Evolutionary conservation across 1,139 yeast genomes (phyloP).

Genomic region (Hyphopichia burtonii): DNA sequence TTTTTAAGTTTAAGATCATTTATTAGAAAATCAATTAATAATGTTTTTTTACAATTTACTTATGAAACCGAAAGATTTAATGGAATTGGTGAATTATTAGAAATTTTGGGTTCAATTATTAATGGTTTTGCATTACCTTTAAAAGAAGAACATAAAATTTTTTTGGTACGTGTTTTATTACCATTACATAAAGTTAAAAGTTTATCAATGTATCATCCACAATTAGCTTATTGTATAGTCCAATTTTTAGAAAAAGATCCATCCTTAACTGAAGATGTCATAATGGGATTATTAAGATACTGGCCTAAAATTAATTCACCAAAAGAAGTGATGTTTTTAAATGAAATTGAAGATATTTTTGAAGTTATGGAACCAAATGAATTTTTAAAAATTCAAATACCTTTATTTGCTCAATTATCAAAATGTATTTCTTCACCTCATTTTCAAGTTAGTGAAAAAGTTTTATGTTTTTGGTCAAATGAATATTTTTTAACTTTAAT

Average conservation of each 20-base stretch:
- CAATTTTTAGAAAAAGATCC: conserved; percentile 97
- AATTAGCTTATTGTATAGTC: conserved; percentile 93
- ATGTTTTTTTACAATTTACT: conserved; percentile 87
- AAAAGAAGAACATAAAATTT: conserved; percentile 94
- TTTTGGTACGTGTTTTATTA: conserved; percentile 80
- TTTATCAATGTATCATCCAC: conserved; percentile 89
- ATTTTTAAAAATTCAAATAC: conserved; percentile 88
- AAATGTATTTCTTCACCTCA: conserved; percentile 94
- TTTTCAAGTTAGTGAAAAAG: conserved; percentile 96
- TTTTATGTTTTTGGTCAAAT: conserved; percentile 90
- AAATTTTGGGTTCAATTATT: conserved; percentile 91
- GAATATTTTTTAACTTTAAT: conserved; percentile 89
- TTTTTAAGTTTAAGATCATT: conserved; percentile 87
- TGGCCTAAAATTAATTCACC: conserved; percentile 98
- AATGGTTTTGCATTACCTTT: conserved; percentile 97
- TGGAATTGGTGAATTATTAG: conserved; percentile 93
- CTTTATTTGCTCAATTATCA: conserved; percentile 88
- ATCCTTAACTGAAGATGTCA: conserved; percentile 85
- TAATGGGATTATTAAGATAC: conserved; percentile 86
- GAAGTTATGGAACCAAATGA: conserved; percentile 95
- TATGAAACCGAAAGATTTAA: conserved; percentile 96
- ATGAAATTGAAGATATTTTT: conserved; percentile 94
- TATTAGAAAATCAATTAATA: conserved; percentile 86
- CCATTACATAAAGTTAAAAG: conserved; percentile 94
- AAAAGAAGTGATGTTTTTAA: conserved; percentile 92